Percentiles rank a stretch among this genome's conserved stretches.
Evolutionary conservation across 139 green algal species (phyloP).

Genomic region (Ettlia oleoabundans): DNA sequence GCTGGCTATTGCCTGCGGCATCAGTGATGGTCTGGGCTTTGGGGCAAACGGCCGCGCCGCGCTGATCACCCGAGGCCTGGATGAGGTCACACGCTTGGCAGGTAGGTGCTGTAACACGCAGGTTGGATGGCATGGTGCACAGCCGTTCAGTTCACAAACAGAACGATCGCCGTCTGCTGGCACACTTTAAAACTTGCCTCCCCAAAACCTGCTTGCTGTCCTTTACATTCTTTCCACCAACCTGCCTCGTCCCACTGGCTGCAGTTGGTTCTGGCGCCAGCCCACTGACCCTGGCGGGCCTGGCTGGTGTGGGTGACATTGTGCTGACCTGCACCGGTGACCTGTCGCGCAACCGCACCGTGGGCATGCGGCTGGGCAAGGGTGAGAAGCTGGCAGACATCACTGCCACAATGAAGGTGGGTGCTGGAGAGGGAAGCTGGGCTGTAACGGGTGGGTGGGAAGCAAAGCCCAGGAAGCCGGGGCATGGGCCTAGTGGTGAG

Average conservation of each 20-base stretch:
- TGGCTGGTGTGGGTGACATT: constrained; percentile 86
- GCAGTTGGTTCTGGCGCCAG: constrained; percentile 74
- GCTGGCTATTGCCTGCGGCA: constrained; percentile 72
- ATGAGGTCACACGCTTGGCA: constrained; percentile 77
- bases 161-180: no score
- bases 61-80: constrained; percentile 67
- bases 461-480: no score
- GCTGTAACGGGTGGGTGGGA: not conserved
- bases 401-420: constrained; percentile 58
- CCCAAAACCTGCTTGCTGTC: not conserved
- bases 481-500: no score
- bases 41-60: constrained; percentile 62
- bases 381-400: constrained; percentile 67
- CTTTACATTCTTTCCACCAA: not conserved
- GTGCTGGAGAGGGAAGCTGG: not conserved
- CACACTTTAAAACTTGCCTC: no score
- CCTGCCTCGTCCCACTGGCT: not conserved
- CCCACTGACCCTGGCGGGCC: constrained; percentile 82
- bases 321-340: constrained; percentile 88
- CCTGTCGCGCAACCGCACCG: constrained; percentile 66
- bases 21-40: constrained; percentile 69
- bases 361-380: constrained; percentile 62
- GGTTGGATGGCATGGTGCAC: not conserved
- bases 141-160: no score
- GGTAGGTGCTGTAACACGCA: not conserved